Base-by-base conservation (phyloP, 2,329 filamentous ascomycete species). In the Shiraia bambusicola region DNA sequence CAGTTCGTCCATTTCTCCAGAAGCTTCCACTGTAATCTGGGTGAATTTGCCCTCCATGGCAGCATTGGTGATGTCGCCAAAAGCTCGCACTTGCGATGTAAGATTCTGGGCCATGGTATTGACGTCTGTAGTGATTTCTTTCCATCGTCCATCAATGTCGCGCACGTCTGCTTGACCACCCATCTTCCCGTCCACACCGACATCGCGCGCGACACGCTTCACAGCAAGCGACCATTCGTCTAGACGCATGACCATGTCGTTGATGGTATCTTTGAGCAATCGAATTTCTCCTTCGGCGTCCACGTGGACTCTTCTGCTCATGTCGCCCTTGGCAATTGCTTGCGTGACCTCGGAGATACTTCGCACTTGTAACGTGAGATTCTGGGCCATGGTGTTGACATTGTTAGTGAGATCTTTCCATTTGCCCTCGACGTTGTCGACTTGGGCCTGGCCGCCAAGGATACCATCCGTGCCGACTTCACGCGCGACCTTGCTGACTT, bases 101-200 rank as follows among this genome's bases (percentile, higher is more conserved):
- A 95, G 70, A 52, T 87, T 87, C 58, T 86, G 78, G 24, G 73
- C 74, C 89, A 95, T 95, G 34, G 88, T 95, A 69, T 95, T 95
- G 68, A 95, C 90, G 65, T 95, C 89, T 38, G 90, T 92, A 0
- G 93, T 97, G 59, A 98, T 97, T 68, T 98, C 92, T 66, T 95
- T 96, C 93, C 92, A 98, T 40, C 91, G 83, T 50, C 92, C 92
- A 57, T 91, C 89, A 45, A 97, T 84, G 44, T 91, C 91, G 52
- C 89, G 88, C 36, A 96, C 88, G 65, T 96, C 91, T 47, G 92
- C 93, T 68, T 98, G 93, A 13, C 92, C 92, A 59, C 92, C 92
- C 88, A 98, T 95, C 75, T 96, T 97, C 49, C 92, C 92, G 61
- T 97, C 93, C 37, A 97, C 92, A 54, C 92, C 92, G 55, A 97